A percentile compares a stretch with the other conserved stretches of the same genome.
phyloP scores from a whole-genome alignment of 257 asterid species.

The Haberlea rhodopensis region DNA sequence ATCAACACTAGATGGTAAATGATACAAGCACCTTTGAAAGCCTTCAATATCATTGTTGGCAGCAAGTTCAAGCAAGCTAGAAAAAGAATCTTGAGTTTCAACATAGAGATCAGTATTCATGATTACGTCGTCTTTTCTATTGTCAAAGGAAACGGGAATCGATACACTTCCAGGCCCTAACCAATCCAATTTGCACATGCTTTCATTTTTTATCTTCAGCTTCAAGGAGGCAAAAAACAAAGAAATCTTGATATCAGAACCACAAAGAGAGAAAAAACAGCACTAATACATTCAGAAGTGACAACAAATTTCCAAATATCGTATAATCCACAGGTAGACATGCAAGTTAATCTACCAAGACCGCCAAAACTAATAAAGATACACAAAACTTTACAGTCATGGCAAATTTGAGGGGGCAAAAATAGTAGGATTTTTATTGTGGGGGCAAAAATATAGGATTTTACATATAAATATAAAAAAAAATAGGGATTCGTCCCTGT shows the following conservation, averaged over 20 bases:
- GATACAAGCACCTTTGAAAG: slow-evolving; percentile 37
- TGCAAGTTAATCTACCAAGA: background rate
- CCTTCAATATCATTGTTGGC: slow-evolving; percentile 71
- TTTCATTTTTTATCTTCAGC: slow-evolving; percentile 38
- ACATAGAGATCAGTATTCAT: slow-evolving; percentile 41
- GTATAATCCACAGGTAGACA: slow-evolving; percentile 4
- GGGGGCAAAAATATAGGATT: too few relatives aligned
- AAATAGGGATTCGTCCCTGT: too few relatives aligned
- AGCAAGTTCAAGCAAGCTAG: slow-evolving; percentile 69
- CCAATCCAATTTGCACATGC: slow-evolving; percentile 27
- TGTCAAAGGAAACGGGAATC: slow-evolving; percentile 10
- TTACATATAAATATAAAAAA: too few relatives aligned
- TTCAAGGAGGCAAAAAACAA: slow-evolving; percentile 22
- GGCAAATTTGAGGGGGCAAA: too few relatives aligned
- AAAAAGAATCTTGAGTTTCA: slow-evolving; percentile 53
- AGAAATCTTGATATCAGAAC: slow-evolving; percentile 29
- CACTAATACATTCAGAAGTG: background rate
- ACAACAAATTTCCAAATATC: background rate
- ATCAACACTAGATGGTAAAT: slow-evolving; percentile 39
- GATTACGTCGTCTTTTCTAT: slow-evolving; percentile 18
- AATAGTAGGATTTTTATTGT: too few relatives aligned
- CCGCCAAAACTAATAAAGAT: background rate
- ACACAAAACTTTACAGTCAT: too few relatives aligned
- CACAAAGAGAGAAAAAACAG: background rate
- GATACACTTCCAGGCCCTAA: slow-evolving; percentile 24